Base-by-base conservation (phyloP, 345 rosid genomes). In the Eucalyptus sideroxylon region DNA sequence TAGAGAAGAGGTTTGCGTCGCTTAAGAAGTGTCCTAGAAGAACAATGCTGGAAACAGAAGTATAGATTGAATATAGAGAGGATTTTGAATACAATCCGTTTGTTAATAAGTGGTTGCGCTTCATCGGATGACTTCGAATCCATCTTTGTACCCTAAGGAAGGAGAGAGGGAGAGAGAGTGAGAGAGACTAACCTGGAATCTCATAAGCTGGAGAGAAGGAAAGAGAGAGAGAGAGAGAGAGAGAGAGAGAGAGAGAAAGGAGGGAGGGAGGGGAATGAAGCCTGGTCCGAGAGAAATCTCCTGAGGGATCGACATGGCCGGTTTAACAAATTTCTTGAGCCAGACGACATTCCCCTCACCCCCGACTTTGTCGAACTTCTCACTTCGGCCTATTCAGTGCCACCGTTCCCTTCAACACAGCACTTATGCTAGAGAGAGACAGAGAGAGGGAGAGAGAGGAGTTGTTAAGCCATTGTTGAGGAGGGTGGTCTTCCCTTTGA, bases 221-320 rank as follows among this genome's bases (percentile, higher is more conserved):
- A 27, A 3, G 11, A 45, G 47, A 45, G 47, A 45, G 47, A 45
- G 47, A 17, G 44, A 42, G 45, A 53, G 24, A 86, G 87, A 86
- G 65, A 14, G 62, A 86, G 60, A 50, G 59, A 86, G 87, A 86
- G 9, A 86, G 9, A 56, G 62, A 86, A 59, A 86, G 45, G 11
- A n/a, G 51, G 53, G 87, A 45, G 60, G 59, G 87, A 87, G 86
- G 91, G 91, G 91, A 87, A 89, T 87, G 91, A 89, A 89, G 91
- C 91, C 91, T 89, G 91, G 91, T 87, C 91, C 91, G 87, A 89
- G 91, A 89, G 34, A 77, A 89, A 60, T 87, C 17, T 42, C 87
- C 81, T 26, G 50, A 45, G 47, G 87, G 50, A 45, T 50, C 87
- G 50, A 85, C 31, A 3, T 26, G 56, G 51, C 87, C 21, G 5